Evolutionary conservation across 2,329 filamentous ascomycete species (phyloP), one percentile per base, ranked within the genome.

Genomic region (Triangularia verruculosa): DNA sequence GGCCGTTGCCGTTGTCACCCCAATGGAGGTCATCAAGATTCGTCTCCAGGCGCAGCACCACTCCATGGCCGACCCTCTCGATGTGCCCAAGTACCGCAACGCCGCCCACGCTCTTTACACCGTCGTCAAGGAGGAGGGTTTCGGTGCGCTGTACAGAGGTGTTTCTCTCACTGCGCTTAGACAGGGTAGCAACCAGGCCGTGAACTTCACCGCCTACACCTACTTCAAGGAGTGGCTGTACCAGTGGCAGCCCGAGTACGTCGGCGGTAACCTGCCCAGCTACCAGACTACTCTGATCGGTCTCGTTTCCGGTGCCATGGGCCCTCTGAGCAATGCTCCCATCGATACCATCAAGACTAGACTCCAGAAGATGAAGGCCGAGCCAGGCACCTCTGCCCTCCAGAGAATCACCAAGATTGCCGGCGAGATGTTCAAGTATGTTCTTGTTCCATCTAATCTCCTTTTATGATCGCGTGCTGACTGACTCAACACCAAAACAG

Each of bases 11-110:
- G 92, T 99, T 59, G 95, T 99, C 62, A 97, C 93, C 28, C 95
- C 95, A 5, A 99, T 99, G 95, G 95, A 99, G 81, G 95, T 99
- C 66, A 87, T 99, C 79, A 99, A 99, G 86, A 99, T 99, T 75
- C 91, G 95, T 57, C 86, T 99, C 70, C 95, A 99, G 83, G 94
- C 94, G 4, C 95, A 99, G 80, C 92, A 97, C 81, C 95, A 99
- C 86, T 92, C 88, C 75, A 95, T 99, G 89, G 93, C 95, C 57
- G 95, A 99, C 75, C 95, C 95, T 5, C 88, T 98, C 70, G 95
- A 98, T 76, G 78, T 97, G 8, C 95, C 95, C 68, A 98, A 98
- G 81, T 98, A 98, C 83, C 91, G 94, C 75, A 97, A 96, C 78
- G 94, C 94, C 25, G 93, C 93, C 17, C 86, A 89, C 76, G 86